Evolutionary conservation across 2,329 filamentous ascomycete species (phyloP).

Genomic region (Aureobasidium leucospermi): DNA sequence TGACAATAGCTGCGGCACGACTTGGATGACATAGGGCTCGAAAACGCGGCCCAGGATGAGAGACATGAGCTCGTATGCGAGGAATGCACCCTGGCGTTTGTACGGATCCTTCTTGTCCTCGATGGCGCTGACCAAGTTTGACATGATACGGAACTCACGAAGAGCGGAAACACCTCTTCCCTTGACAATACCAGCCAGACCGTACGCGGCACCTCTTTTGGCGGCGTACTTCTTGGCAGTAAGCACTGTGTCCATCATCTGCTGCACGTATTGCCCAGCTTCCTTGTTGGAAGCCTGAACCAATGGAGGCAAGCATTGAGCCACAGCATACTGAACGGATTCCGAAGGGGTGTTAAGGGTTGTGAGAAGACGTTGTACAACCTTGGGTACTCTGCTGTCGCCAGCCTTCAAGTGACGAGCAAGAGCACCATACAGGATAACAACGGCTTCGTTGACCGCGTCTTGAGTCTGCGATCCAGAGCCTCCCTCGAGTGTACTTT

Average conservation of each 20-base stretch:
- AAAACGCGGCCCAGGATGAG: constrained; percentile 80
- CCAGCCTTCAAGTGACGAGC: constrained; percentile 78
- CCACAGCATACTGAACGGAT: constrained; percentile 92
- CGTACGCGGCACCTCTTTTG: constrained; percentile 89
- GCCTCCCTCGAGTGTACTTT: constrained; percentile 77
- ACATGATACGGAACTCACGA: constrained; percentile 78
- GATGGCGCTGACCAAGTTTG: constrained; percentile 68
- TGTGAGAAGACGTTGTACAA: constrained; percentile 75
- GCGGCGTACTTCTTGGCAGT: constrained; percentile 86
- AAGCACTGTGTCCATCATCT: constrained; percentile 74
- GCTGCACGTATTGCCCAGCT: constrained; percentile 69
- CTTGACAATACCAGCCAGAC: constrained; percentile 79
- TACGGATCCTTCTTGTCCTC: constrained; percentile 93
- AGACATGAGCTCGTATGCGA: constrained; percentile 87
- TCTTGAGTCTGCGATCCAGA: constrained; percentile 76
- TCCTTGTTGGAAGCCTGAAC: constrained; percentile 73
- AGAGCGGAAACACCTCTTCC: constrained; percentile 80
- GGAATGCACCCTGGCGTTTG: constrained; percentile 77
- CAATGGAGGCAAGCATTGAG: constrained; percentile 87
- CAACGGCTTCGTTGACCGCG: constrained; percentile 90
- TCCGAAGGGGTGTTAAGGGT: constrained; percentile 93
- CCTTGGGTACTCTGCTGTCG: constrained; percentile 80
- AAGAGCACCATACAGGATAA: constrained; percentile 92
- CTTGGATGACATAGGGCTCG: constrained; percentile 93
- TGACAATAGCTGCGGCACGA: constrained; percentile 80